These are phyloP conservation scores for Thelephora ganbajun DNA, from an alignment of 768 basidiomycete genomes.

Conservation along the genomic window DNA sequence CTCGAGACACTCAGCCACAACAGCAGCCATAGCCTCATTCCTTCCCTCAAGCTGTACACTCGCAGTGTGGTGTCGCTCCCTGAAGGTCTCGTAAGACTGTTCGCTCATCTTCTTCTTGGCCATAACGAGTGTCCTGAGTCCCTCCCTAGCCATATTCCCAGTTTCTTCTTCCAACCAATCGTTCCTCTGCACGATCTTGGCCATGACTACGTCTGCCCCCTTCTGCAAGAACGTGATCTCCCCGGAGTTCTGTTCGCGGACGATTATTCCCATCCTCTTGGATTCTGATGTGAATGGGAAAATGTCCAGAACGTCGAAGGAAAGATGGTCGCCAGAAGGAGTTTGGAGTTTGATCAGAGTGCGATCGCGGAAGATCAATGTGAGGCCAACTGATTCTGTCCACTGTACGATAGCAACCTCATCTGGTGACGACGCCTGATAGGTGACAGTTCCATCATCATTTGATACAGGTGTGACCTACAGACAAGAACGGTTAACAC, in stretches of 20 bases:
- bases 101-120: slow-evolving; percentile 64
- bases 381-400: slow-evolving; percentile 91
- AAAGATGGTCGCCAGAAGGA: slow-evolving; percentile 45
- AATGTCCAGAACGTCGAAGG: slow-evolving; percentile 81
- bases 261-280: slow-evolving; percentile 97
- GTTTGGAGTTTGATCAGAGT: slow-evolving; percentile 77
- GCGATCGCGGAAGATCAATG: slow-evolving; percentile 80
- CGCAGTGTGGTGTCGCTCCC: slow-evolving; percentile 56
- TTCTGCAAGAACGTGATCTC: slow-evolving; percentile 90
- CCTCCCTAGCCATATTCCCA: slow-evolving; percentile 96
- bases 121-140: slow-evolving; percentile 86
- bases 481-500: background rate
- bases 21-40: slow-evolving; percentile 66
- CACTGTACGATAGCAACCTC: slow-evolving; percentile 98
- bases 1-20: slow-evolving; percentile 69
- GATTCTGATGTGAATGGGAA: slow-evolving; percentile 99
- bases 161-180: slow-evolving; percentile 99
- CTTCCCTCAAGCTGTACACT: slow-evolving; percentile 67
- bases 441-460: slow-evolving; percentile 89
- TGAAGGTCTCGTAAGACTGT: slow-evolving; percentile 64
- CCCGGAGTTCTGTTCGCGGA: slow-evolving; percentile 60
- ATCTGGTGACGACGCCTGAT: slow-evolving; percentile 97
- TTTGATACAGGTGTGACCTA: slow-evolving; percentile 93
- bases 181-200: slow-evolving; percentile 85
- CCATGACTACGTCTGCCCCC: slow-evolving; percentile 98